Evolutionary conservation across 495 filamentous ascomycete genomes (phyloP).

Genomic region (Podospora anserina): DNA sequence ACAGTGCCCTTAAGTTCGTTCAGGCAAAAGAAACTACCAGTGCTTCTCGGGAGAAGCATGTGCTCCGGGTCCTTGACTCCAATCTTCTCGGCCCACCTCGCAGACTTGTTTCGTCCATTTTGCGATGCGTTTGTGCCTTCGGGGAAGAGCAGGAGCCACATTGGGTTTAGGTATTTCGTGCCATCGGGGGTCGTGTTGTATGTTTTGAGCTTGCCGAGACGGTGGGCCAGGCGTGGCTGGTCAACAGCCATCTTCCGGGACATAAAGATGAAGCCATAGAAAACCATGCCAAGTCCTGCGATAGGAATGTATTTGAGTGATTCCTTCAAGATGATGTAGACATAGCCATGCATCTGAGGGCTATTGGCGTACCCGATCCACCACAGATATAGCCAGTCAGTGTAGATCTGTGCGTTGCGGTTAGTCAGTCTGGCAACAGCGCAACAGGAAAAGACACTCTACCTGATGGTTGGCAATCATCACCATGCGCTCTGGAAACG

Average conservation of each 20-base stretch:
- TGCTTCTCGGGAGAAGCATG: conserved; percentile 68
- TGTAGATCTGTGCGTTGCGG: conserved; percentile 53
- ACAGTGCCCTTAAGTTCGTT: conserved; percentile 67
- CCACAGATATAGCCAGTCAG: conserved; percentile 88
- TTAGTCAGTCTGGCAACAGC: not conserved
- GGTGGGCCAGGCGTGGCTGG: conserved; percentile 63
- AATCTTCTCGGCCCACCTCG: conserved; percentile 65
- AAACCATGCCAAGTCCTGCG: conserved; percentile 74
- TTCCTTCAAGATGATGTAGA: conserved; percentile 84
- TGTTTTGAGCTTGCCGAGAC: conserved; percentile 64
- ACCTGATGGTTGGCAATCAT: conserved; percentile 80
- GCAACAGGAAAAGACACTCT: not conserved
- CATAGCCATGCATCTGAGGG: conserved; percentile 69
- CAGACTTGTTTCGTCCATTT: conserved; percentile 62
- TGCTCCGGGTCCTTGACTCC: conserved; percentile 66
- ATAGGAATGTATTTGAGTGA: conserved; percentile 73
- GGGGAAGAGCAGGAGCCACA: conserved; percentile 85
- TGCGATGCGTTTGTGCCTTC: conserved; percentile 74
- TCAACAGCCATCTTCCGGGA: conserved; percentile 79
- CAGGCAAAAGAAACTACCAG: conserved; percentile 72
- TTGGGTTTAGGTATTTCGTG: conserved; percentile 58
- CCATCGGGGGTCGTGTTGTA: conserved; percentile 52
- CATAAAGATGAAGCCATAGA: conserved; percentile 82
- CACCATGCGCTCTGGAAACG: conserved; percentile 72
- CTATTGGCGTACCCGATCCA: conserved; percentile 73